Conservation (phyloP, 768 basidiomycete genomes). For the Kwoniella dejecticola region DNA sequence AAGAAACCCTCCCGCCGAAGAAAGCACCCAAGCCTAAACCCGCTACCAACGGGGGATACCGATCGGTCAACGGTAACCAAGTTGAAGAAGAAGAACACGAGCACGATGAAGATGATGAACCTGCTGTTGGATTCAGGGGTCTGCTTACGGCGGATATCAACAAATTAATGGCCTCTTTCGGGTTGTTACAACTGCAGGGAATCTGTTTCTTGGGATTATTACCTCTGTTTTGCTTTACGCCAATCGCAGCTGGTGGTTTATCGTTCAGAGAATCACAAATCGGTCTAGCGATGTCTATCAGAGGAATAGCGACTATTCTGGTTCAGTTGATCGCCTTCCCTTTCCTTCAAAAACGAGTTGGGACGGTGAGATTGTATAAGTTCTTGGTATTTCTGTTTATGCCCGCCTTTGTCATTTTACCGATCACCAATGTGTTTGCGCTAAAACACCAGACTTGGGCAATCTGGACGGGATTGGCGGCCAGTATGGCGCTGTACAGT, state of each 20-base stretch:
- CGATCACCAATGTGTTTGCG: slow-evolving; percentile 36
- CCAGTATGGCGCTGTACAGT: slow-evolving; percentile 23
- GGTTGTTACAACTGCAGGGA: slow-evolving; percentile 34
- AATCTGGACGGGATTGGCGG: slow-evolving; percentile 35
- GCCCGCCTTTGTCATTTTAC: slow-evolving; percentile 33
- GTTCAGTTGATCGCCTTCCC: slow-evolving; percentile 44
- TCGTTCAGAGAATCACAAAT: slow-evolving; percentile 35
- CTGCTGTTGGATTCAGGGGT: slow-evolving; percentile 14
- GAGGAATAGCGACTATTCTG: slow-evolving; percentile 33
- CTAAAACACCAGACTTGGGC: slow-evolving; percentile 14
- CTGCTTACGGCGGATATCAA: slow-evolving; percentile 40
- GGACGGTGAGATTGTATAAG: slow-evolving; percentile 34
- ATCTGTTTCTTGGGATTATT: slow-evolving; percentile 28
- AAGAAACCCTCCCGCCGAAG: slow-evolving; percentile 40
- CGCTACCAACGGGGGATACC: slow-evolving; percentile 4
- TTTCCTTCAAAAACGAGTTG: slow-evolving; percentile 29
- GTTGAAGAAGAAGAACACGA: slow-evolving; percentile 8
- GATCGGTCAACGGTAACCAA: background rate
- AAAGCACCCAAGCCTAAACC: background rate
- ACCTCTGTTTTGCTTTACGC: slow-evolving; percentile 50
- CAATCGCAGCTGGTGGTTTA: slow-evolving; percentile 36
- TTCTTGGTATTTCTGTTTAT: slow-evolving; percentile 36
- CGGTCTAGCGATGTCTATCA: slow-evolving; percentile 36
- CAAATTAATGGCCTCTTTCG: slow-evolving; percentile 38
- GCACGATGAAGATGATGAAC: slow-evolving; percentile 9